Base-by-base conservation (phyloP, 345 rosid genomes). In the Brassica incana region DNA sequence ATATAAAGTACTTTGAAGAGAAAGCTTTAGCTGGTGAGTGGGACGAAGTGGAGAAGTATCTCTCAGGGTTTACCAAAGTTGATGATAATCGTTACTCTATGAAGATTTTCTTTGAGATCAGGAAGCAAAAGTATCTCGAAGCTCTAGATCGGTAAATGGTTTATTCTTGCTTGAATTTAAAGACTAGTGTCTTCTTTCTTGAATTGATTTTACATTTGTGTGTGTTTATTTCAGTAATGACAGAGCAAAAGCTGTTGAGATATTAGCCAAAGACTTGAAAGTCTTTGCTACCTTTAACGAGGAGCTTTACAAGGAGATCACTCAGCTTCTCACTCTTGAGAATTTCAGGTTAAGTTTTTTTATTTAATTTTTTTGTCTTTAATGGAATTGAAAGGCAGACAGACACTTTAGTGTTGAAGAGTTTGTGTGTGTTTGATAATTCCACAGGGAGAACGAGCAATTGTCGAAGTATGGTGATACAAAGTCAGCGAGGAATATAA, bases 11-110 rank as follows among this genome's bases (percentile, higher is more conserved):
- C 80, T 94, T 94, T 56, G 98, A 94, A 84, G 97, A 91, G 85
- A 86, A 87, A 79, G 97, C 93, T 73, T 89, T 82, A 75, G 90
- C 90, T 48, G 98, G 98, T 36, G 97, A 94, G 71, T 94, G 98
- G 98, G 98, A 94, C 27, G 98, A 94, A 85, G 94, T 94, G 8
- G 98, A 94, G 85, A 86, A 88, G 30, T 91, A 94, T 84, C 83
- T 94, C 15, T 89, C 91, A 25, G 98, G 98, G 3, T 94, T 89
- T 77, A 94, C 98, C 4, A 94, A 91, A 84, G 97, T 94, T 14
- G 98, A 94, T 72, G 98, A 94, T 78, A 94, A 94, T 72, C 86
- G 97, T 6, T 85, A 87, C 77, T 85, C 90, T 18, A 85, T 85
- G 88, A 87, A 85, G 43, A 85, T 87, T 64, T 87, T 74, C 82